Base-by-base conservation (phyloP, 345 rosid species). In the Bruguiera parviflora region DNA sequence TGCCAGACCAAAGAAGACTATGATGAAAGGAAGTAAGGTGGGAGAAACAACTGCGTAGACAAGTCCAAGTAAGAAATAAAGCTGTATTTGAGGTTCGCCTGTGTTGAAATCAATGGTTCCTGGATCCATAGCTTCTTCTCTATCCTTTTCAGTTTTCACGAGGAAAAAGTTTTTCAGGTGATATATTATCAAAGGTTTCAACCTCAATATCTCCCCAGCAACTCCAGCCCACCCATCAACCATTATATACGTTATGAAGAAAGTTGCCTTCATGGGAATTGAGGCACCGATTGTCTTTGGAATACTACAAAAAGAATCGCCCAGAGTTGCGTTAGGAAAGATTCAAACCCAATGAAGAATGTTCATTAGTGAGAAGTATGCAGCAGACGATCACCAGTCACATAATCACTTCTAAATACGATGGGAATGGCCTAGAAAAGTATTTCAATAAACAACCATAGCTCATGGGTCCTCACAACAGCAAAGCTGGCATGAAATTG, bases 181-280 rank as follows among this genome's bases (percentile, higher is more conserved):
- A 64, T 85, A 92, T 25, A 95, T 81, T 67, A 94, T 80, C 68
- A 94, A 80, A 6, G 96, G 96, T 72, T 85, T 90, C 73, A 94
- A 64, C 77, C 99, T 81, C 21, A 94, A 75, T 59, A 91, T 91
- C 82, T 94, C 97, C 53, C 87, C 99, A 5, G 99, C 99, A 25
- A 88, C 95, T 74, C 99, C 97, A 33, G 99, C 97, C 97, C 99
- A 94, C 61, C 99, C 98, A 27, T 91, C 98, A 21, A 91, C 98
- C 97, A 91, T 93, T 63, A 91, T 83, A 68, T 89, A 93, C 6
- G 98, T 93, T 63, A 93, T 91, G 82, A 93, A 93, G 86, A 93
- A 93, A 4, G 98, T 91, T 51, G 97, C 98, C 75, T 95, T 95
- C 96, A 89, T 91, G 16, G 99, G 99, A 76, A 95, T 89, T 8